These are phyloP conservation scores for Sporobolomyces roseus DNA, from an alignment of 768 basidiomycete species.

Conservation along the genomic window DNA sequence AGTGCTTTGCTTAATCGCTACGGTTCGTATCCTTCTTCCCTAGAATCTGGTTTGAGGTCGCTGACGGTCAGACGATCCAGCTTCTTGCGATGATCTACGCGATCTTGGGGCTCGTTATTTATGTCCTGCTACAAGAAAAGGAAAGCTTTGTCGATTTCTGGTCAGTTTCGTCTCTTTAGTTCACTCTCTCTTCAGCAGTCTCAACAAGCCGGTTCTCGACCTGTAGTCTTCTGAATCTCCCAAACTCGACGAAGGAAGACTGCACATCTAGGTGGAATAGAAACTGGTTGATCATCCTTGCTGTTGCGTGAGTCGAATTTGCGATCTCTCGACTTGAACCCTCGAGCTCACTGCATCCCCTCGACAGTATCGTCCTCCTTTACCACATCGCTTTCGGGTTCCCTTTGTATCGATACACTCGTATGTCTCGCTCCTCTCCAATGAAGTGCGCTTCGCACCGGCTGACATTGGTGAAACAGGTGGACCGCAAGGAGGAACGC, in stretches of 20 bases:
- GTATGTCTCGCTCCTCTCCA: not conserved
- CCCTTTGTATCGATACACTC: slow-evolving; percentile 32
- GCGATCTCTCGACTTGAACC: not conserved
- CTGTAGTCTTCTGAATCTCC: slow-evolving; percentile 2
- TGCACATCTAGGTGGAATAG: slow-evolving; percentile 19
- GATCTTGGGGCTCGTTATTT: slow-evolving; percentile 3
- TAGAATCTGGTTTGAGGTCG: not conserved
- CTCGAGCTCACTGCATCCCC: not conserved
- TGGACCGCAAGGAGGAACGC: slow-evolving; percentile 9
- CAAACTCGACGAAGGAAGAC: not conserved
- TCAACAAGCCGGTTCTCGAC: not conserved
- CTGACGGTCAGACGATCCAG: not conserved
- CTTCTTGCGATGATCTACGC: slow-evolving; percentile 14
- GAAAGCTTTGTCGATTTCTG: slow-evolving; percentile 30
- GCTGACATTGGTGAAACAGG: not conserved
- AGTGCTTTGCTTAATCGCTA: not conserved
- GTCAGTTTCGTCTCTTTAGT: not conserved
- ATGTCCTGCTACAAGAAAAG: slow-evolving; percentile 15
- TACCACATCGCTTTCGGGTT: slow-evolving; percentile 22
- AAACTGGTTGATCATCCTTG: slow-evolving; percentile 13
- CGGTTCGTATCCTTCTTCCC: not conserved
- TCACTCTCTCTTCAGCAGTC: too few species aligned
- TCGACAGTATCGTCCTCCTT: slow-evolving; percentile 7
- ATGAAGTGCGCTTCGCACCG: not conserved
- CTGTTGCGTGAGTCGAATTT: slow-evolving; percentile 1